Percentiles rank a stretch among this genome's conserved stretches.
Conservation (phyloP, 108 stramenopile genomes). For the Pseudonitzschia delicatissima region DNA sequence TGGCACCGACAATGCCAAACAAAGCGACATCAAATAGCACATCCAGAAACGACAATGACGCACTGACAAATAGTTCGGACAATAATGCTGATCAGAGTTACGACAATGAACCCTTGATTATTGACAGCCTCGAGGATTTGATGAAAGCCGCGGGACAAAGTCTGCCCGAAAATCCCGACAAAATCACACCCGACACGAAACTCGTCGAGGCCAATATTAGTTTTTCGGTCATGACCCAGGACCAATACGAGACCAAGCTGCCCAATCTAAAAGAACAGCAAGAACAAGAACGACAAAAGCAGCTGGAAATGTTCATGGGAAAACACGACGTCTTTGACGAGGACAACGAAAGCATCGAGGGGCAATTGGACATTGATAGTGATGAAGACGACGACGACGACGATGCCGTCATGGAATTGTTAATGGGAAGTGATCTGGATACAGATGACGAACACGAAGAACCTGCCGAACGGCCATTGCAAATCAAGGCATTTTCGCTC, state of each 20-base stretch:
- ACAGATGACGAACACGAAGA: constrained; percentile 22
- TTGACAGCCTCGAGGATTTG: constrained; percentile 27
- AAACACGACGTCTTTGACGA: constrained; percentile 29
- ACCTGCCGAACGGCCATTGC: background rate
- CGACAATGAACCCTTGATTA: constrained; percentile 12
- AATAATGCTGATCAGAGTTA: background rate
- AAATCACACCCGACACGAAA: constrained; percentile 18
- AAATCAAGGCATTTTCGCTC: constrained; percentile 26
- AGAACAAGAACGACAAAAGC: constrained; percentile 20
- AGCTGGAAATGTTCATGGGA: constrained; percentile 24
- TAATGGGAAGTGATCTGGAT: constrained; percentile 25
- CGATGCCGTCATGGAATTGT: constrained; percentile 18
- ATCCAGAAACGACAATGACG: background rate
- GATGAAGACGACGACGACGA: constrained; percentile 24
- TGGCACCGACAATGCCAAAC: background rate
- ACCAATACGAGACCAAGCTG: constrained; percentile 32
- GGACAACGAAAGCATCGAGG: constrained; percentile 1
- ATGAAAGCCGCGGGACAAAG: constrained; percentile 29
- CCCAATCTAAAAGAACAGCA: constrained; percentile 20
- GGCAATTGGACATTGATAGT: constrained; percentile 6
- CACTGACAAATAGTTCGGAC: background rate
- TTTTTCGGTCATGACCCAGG: constrained; percentile 45
- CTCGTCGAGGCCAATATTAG: constrained; percentile 41
- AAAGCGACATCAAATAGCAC: background rate
- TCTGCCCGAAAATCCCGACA: constrained; percentile 18